Base-by-base conservation (phyloP, 495 filamentous ascomycete genomes). In the Rusavskia elegans region DNA sequence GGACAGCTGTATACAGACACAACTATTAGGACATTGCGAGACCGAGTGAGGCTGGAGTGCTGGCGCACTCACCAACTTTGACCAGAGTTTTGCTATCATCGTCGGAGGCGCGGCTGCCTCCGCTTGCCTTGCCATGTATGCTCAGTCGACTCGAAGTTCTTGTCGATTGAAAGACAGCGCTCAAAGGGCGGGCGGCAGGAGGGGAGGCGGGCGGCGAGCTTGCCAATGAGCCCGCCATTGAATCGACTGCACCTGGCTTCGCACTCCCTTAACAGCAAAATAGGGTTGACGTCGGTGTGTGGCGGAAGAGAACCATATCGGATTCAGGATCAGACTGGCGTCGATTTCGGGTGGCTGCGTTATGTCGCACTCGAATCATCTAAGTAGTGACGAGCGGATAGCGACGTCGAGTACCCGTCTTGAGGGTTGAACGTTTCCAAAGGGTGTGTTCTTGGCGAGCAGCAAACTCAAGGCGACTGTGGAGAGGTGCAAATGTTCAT, bases 41-140 rank as follows among this genome's bases (percentile, higher is more conserved):
- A 38, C 36, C 49, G 32, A 39, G 13, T 46, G 54, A 50, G 53
- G 48, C 36, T 51, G 55, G 53, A 49, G 56, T 59, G 25, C 25
- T 48, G 27, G 20, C 38, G 30, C 42, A 89, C 92, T 63, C 77
- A 98, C 92, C 92, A 66, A 98, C 92, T 94, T 89, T 95, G 64
- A 98, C 92, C n/a, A 92, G 85, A 30, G 92, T 96, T 67, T 84
- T 90, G 40, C 77, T 76, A 73, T 96, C 92, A 59, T 98, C 92
- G 63, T 96, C 92, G 2, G 89, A 95, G 27, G 83, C 84, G 62
- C 90, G 78, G 67, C 87, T 95, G 53, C 85, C 83, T 60, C 78
- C 82, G 45, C 82, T 85, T 38, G 75, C 73, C 67, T 81, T 87
- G 64, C 87, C 89, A 62, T 78, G 80, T 71, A 85, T 82, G 64